phyloP scores from a whole-genome alignment of 1,284 basidiomycete genomes.

The Sphaerobolus stellatus region DNA sequence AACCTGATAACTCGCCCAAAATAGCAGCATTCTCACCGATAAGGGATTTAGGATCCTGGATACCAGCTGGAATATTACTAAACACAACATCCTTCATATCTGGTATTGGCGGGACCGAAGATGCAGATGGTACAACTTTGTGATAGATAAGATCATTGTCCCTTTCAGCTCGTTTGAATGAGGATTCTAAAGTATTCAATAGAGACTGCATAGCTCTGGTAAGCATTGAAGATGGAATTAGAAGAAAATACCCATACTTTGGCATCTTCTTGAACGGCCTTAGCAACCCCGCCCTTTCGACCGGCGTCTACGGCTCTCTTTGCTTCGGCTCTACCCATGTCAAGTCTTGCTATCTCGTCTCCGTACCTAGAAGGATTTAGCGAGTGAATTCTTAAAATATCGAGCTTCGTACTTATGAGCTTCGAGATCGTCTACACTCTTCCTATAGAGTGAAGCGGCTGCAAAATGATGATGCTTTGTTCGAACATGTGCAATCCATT shows the following conservation, averaged over 20 bases:
- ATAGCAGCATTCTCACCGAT: constrained; percentile 55
- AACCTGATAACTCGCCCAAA: constrained; percentile 79
- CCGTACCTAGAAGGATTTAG: constrained; percentile 65
- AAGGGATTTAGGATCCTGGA: constrained; percentile 59
- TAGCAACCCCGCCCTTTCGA: constrained; percentile 59
- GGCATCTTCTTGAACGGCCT: constrained; percentile 70
- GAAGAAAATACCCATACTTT: constrained; percentile 52
- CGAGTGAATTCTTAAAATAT: constrained; percentile 5
- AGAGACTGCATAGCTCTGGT: constrained; percentile 46
- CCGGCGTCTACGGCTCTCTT: constrained; percentile 76
- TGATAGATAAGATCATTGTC: constrained; percentile 99
- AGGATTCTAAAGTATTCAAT: constrained; percentile 68
- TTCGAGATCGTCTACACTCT: constrained; percentile 90
- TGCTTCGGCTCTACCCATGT: constrained; percentile 63
- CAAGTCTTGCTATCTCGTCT: constrained; percentile 74
- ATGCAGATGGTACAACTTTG: constrained; percentile 75
- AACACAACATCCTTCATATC: constrained; percentile 60
- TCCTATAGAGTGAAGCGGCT: constrained; percentile 87
- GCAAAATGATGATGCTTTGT: constrained; percentile 86
- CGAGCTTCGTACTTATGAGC: constrained; percentile 56
- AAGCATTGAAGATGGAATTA: neutral
- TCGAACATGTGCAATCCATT: constrained; percentile 81
- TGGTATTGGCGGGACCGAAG: constrained; percentile 66
- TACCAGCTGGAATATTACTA: constrained; percentile 55
- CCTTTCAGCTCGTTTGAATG: constrained; percentile 72